Evolutionary conservation across 2,329 filamentous ascomycete species (phyloP), one percentile per base, ranked within the genome.

Genomic region (Epicoccum nigrum): DNA sequence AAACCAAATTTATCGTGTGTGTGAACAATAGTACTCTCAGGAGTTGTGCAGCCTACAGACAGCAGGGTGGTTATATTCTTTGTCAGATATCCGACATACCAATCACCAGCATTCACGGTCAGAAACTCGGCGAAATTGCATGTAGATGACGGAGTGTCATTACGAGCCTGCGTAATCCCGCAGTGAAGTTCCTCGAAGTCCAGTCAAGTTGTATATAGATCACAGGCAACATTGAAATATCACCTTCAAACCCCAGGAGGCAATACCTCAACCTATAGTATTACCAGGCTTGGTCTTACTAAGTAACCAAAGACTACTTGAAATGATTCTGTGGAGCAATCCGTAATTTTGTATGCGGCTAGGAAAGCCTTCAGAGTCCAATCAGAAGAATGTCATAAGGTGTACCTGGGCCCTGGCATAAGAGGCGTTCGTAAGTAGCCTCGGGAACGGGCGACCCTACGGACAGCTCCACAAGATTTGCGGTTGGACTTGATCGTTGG

Each of bases 401-500:
- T 28, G 49, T 47, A 47, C 49, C 43, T 47, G 49, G 49, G 43
- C 43, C 49, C 43, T 47, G 49, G 33, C 43, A 42, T 43, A 43
- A 32, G 38, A 39, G 49, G 43, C 49, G 49, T 43, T 52, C 23
- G 5, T 45, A 33, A 43, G 43, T 52, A 47, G 49, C 43, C 43
- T 52, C 43, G 49, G 43, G 49, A 47, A 33, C 44, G 49, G 39
- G 43, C 40, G 31, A 53, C 30, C 51, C 51, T 45, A 49, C 48
- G 21, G 31, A 44, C 4, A 16, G 15, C 35, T 48, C 51, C 44
- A 48, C 39, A 42, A 25, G 40, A 25, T 55, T 53, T 38, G 30
- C 33, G 57, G 59, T 27, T 59, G 42, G 12, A 49, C 20, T 50
- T 60, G 38, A 55, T 55, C 8, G 7, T 49, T 60, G n/a, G 11